Evolutionary conservation across 73 alveolate genomes (phyloP), one percentile per base, ranked within the genome.

Genomic region (Uronychia setigera): DNA sequence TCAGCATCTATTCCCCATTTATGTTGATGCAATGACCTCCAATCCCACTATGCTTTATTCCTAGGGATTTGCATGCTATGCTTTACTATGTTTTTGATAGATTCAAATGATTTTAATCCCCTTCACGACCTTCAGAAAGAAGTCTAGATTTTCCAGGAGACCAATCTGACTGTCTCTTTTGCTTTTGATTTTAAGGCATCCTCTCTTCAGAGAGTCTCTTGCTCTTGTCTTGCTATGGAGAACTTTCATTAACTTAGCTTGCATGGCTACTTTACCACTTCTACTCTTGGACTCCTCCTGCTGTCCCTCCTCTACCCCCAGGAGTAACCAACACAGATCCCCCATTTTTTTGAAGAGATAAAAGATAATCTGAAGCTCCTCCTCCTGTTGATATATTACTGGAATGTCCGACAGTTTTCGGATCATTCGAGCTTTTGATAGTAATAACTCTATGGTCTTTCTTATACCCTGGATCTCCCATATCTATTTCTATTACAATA

Each of bases 221-320:
- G n/a, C n/a, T n/a, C n/a, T n/a, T n/a, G n/a, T n/a, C n/a, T n/a
- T n/a, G n/a, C n/a, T n/a, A n/a, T n/a, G n/a, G n/a, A n/a, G n/a
- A n/a, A n/a, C n/a, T n/a, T n/a, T n/a, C n/a, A n/a, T n/a, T n/a
- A n/a, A n/a, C n/a, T n/a, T n/a, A n/a, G n/a, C n/a, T n/a, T n/a
- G n/a, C n/a, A n/a, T n/a, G n/a, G n/a, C n/a, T n/a, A n/a, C n/a
- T n/a, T n/a, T n/a, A n/a, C n/a, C n/a, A n/a, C n/a, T n/a, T 46
- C 67, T 19, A 46, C 67, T 46, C 67, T 11, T 19, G 5, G 67
- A 46, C 67, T 5, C 67, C n/a, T n/a, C n/a, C 67, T 46, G 67
- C 67, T 46, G 67, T 46, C 67, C 67, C 67, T 46, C 67, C 67
- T 46, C 67, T 46, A 11, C 67, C 67, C 19, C 67, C 67, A 46